Evolutionary conservation across 2,329 filamentous ascomycete species (phyloP), one percentile per base, ranked within the genome.

Genomic region (Sphaerulina vaccinii): DNA sequence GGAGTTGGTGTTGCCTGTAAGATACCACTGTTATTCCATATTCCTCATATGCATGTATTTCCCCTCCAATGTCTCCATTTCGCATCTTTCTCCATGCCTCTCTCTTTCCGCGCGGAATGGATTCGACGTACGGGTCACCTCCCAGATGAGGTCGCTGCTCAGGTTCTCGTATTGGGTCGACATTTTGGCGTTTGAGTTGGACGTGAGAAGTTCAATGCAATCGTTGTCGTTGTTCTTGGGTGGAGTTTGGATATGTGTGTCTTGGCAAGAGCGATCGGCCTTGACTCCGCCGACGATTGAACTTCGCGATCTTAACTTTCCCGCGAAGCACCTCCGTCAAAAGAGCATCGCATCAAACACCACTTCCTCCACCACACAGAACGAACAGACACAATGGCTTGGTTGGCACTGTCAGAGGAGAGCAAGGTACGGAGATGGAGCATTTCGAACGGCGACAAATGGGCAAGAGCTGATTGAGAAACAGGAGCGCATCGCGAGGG

Each of bases 401-500:
- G 60, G 59, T 47, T 82, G 67, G 79, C 80, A 63, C 85, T 97
- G 62, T 97, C 93, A 45, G 93, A 99, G 76, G 93, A 99, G 79
- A 90, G 91, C 69, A 97, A 97, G 87, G 92, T 95, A 70, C 8
- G 27, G 27, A 32, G 27, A 32, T 61, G 70, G 41, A 29, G 47
- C 23, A 15, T 16, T 7, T 18, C 10, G 18, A 27, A 27, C 5
- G 27, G 40, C 38, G 32, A 37, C 3, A 32, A 29, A 15, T 9
- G 36, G 21, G 36, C 32, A 37, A n/a, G 19, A 41, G 46, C 67
- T 71, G 37, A 73, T 59, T 6, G 18, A 18, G 5, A 23, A 47
- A 49, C 65, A 96, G 92, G 93, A 99, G 86, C 90, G 93, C 80
- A 96, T 99, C 75, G 86, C 88, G 68, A 92, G 91, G 80, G 82